These are phyloP conservation scores for Dipteronia sinensis DNA, from an alignment of 345 rosid species.

Conservation along the genomic window DNA sequence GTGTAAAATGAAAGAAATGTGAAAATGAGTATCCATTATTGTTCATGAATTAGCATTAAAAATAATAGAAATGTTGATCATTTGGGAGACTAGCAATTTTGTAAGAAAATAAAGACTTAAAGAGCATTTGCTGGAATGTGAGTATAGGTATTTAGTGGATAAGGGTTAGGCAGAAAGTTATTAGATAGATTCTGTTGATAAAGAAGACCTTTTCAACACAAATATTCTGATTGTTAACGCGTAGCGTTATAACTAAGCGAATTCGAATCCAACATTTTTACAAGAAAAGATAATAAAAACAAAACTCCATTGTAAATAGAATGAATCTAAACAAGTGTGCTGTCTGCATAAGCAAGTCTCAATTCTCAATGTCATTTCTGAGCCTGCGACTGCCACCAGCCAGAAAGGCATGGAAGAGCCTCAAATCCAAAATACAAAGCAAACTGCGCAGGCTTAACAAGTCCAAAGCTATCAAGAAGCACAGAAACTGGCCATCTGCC, in stretches of 20 bases:
- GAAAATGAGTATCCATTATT: not conserved
- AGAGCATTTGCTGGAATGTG: no score
- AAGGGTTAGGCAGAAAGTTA: no score
- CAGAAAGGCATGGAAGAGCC: constrained; percentile 72
- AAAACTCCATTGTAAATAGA: not conserved
- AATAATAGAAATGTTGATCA: not conserved
- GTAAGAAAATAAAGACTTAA: no score
- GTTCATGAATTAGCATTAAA: not conserved
- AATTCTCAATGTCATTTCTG: constrained; percentile 52
- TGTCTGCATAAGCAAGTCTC: not conserved
- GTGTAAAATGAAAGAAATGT: not conserved
- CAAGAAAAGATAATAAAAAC: constrained; percentile 12
- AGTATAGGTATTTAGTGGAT: no score
- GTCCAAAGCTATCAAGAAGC: constrained; percentile 41
- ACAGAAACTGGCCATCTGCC: not conserved
- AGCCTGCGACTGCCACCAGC: constrained; percentile 53
- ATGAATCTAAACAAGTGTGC: no score
- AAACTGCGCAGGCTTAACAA: constrained; percentile 47
- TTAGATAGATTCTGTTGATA: no score
- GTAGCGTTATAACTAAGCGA: constrained; percentile 44
- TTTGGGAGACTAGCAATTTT: no score
- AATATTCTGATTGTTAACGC: not conserved
- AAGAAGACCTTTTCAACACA: no score
- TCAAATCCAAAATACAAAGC: constrained; percentile 55
- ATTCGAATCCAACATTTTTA: constrained; percentile 23